These are phyloP conservation scores for Prunus campanulata DNA, from an alignment of 306 rosid genomes.

Conservation along the genomic window DNA sequence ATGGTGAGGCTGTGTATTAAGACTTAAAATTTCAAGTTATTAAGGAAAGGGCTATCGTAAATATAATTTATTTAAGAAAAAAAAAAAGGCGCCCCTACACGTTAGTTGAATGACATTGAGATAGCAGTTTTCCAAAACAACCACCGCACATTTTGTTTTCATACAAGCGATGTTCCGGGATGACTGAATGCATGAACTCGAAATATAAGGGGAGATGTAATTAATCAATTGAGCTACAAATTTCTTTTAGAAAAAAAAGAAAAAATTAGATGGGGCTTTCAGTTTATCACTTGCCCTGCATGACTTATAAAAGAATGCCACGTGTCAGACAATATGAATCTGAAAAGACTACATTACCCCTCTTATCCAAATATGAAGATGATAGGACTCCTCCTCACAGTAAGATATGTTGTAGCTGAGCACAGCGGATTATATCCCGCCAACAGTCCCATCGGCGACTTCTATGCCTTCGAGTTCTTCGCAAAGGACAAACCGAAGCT, in stretches of 20 bases:
- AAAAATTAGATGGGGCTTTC: background rate
- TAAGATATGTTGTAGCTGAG: background rate
- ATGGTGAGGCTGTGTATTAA: too few species aligned
- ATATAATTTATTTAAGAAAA: background rate
- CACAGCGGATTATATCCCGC: background rate
- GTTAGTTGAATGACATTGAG: too few species aligned
- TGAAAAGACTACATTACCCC: background rate
- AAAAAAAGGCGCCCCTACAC: too few species aligned
- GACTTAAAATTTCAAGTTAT: background rate
- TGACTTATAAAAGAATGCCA: background rate
- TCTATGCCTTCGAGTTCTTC: background rate
- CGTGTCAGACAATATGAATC: background rate
- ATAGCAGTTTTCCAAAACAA: too few species aligned
- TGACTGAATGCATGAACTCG: too few species aligned
- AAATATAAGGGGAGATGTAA: too few species aligned
- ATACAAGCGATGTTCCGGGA: too few species aligned
- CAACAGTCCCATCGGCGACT: background rate
- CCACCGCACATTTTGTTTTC: too few species aligned
- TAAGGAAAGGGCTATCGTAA: background rate
- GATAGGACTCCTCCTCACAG: too few species aligned
- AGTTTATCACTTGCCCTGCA: background rate
- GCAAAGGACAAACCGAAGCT: conserved; percentile 1
- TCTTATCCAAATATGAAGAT: background rate
- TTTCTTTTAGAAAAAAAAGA: too few species aligned
- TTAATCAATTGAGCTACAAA: too few species aligned